Percentiles rank a stretch among this genome's conserved stretches.
Evolutionary conservation across 345 rosid species (phyloP).

Genomic region (Melaleuca alternifolia): DNA sequence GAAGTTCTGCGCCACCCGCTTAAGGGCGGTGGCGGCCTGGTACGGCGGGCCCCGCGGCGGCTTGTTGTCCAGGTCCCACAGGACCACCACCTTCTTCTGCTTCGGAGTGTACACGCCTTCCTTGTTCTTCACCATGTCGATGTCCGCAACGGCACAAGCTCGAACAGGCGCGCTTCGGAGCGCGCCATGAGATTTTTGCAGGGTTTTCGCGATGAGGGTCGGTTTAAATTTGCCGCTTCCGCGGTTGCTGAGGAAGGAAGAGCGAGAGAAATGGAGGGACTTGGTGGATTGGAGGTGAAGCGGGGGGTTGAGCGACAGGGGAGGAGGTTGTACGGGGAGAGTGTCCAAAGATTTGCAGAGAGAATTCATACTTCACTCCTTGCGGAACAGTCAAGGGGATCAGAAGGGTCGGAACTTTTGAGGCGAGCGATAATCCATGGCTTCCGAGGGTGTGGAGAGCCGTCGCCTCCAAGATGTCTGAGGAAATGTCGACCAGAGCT

Average conservation of each 20-base stretch:
- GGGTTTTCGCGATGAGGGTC: neutral
- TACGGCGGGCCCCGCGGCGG: constrained; percentile 85
- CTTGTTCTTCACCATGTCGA: constrained; percentile 77
- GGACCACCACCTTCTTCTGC: constrained; percentile 60
- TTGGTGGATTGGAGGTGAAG: neutral
- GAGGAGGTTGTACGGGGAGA: constrained; percentile 12
- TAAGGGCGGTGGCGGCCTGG: constrained; percentile 56
- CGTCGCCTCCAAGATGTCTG: neutral
- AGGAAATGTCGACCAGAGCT: neutral
- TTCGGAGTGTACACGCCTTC: constrained; percentile 62
- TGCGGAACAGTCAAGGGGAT: neutral
- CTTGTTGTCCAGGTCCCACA: constrained; percentile 97
- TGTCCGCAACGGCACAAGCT: constrained; percentile 30
- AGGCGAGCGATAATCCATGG: neutral
- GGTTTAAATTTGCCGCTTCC: neutral
- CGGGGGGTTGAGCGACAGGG: neutral
- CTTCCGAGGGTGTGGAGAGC: neutral
- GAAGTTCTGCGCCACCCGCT: constrained; percentile 44
- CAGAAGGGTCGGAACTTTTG: neutral
- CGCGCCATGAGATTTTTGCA: constrained; percentile 8
- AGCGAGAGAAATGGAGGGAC: constrained; percentile 13
- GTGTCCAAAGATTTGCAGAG: constrained; percentile 23
- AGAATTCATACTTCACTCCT: constrained; percentile 14
- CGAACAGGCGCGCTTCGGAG: constrained; percentile 9
- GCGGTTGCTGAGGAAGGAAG: constrained; percentile 3